phyloP scores from a whole-genome alignment of 2,329 filamentous ascomycete genomes.

The Huntiella abstrusa region DNA sequence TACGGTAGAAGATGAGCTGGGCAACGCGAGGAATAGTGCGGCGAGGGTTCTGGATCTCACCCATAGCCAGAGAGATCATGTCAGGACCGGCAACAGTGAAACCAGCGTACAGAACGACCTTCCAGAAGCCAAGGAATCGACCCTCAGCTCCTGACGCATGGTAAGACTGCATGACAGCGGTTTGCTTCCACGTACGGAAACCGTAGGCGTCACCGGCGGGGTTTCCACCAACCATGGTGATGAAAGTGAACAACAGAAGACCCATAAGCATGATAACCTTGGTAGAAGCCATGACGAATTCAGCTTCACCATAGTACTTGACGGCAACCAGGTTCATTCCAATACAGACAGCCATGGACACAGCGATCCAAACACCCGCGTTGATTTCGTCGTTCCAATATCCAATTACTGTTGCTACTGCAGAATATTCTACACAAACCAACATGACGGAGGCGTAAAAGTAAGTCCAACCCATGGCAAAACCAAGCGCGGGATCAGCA shows the following conservation, averaged over 20 bases:
- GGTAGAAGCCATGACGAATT: slow-evolving; percentile 37
- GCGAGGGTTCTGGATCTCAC: slow-evolving; percentile 47
- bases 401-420: slow-evolving; percentile 26
- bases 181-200: slow-evolving; percentile 36
- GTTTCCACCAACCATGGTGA: slow-evolving; percentile 51
- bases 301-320: slow-evolving; percentile 24
- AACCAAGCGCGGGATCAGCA: slow-evolving; percentile 37
- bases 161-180: slow-evolving; percentile 19
- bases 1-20: slow-evolving; percentile 55
- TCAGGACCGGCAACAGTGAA: slow-evolving; percentile 52
- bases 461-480: slow-evolving; percentile 34
- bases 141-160: slow-evolving; percentile 31
- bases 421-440: slow-evolving; percentile 26
- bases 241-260: slow-evolving; percentile 43
- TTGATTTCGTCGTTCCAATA: slow-evolving; percentile 26
- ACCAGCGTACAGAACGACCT: slow-evolving; percentile 42
- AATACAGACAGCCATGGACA: slow-evolving; percentile 27
- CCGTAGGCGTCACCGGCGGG: slow-evolving; percentile 42
- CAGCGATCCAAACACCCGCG: slow-evolving; percentile 29
- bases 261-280: slow-evolving; percentile 31
- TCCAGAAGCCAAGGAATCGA: slow-evolving; percentile 38
- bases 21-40: slow-evolving; percentile 47
- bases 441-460: slow-evolving; percentile 28
- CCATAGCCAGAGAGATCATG: slow-evolving; percentile 37
- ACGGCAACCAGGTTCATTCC: slow-evolving; percentile 28